Evolutionary conservation across 1,284 basidiomycete genomes (phyloP).

Genomic region (Pterulicium gracile): DNA sequence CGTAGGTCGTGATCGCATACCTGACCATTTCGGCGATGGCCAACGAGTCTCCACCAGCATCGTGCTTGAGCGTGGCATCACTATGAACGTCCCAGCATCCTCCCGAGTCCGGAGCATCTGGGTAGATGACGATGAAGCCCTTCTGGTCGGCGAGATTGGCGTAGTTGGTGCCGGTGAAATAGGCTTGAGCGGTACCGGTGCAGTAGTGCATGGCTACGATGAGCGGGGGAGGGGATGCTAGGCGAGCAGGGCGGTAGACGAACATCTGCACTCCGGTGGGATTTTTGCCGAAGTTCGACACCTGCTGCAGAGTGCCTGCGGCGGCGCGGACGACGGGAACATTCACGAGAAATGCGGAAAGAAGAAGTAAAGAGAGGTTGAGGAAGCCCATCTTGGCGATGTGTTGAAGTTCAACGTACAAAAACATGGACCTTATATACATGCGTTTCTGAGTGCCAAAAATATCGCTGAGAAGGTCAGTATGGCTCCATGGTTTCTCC

Average conservation of each 20-base stretch:
- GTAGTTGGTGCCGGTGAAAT: constrained; percentile 37
- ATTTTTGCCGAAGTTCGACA: constrained; percentile 17
- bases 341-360: no score
- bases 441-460: no score
- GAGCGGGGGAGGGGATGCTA: constrained; percentile 30
- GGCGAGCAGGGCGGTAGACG: constrained; percentile 33
- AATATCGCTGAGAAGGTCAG: no score
- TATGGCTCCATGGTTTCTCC: no score
- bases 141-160: constrained; percentile 33
- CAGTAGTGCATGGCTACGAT: constrained; percentile 45
- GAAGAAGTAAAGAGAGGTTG: no score
- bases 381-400: no score
- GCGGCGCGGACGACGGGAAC: not conserved
- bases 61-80: constrained; percentile 38
- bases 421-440: no score
- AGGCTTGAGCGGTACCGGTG: constrained; percentile 38
- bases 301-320: not conserved
- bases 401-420: no score
- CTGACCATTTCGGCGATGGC: constrained; percentile 37
- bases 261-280: constrained; percentile 39
- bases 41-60: constrained; percentile 42
- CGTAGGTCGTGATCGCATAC: constrained; percentile 37
- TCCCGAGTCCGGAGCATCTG: constrained; percentile 32
- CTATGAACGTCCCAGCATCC: constrained; percentile 47
- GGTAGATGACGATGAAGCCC: constrained; percentile 37